Conservation (phyloP, 768 basidiomycete species). For the Panaeolus cyanescens region DNA sequence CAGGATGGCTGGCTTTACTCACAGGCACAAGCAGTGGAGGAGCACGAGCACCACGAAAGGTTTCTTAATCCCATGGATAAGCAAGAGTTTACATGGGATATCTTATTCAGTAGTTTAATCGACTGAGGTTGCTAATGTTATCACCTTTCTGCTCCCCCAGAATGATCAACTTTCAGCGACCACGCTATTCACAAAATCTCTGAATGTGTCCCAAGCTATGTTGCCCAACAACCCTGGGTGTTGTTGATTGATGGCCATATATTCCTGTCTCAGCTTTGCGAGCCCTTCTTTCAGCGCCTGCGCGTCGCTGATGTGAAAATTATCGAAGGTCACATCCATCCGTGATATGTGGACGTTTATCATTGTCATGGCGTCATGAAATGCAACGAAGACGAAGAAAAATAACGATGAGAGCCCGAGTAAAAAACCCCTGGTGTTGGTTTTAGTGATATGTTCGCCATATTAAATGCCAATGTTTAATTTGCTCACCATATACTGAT, state of each 20-base stretch:
- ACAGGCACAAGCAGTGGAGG: neutral
- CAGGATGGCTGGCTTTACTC: neutral
- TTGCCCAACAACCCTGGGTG: constrained; percentile 16
- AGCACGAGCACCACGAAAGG: neutral
- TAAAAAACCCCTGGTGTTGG: neutral
- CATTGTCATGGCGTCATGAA: constrained; percentile 30
- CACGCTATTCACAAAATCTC: neutral
- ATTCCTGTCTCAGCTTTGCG: constrained; percentile 17
- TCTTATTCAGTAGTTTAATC: neutral
- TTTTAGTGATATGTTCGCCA: neutral
- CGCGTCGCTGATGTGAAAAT: constrained; percentile 45
- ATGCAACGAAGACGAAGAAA: constrained; percentile 6
- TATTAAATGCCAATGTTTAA: neutral
- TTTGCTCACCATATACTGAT: neutral
- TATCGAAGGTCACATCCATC: constrained; percentile 40
- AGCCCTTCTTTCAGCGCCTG: constrained; percentile 35
- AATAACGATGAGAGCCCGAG: neutral
- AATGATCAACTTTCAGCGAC: neutral
- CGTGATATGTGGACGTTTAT: constrained; percentile 37
- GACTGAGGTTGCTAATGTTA: neutral
- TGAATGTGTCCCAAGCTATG: constrained; percentile 20
- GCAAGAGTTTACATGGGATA: neutral
- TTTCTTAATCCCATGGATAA: neutral
- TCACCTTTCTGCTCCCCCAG: neutral
- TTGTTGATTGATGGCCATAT: constrained; percentile 11